phyloP scores from a whole-genome alignment of 2,329 filamentous ascomycete genomes.

The Dothistroma pini region DNA sequence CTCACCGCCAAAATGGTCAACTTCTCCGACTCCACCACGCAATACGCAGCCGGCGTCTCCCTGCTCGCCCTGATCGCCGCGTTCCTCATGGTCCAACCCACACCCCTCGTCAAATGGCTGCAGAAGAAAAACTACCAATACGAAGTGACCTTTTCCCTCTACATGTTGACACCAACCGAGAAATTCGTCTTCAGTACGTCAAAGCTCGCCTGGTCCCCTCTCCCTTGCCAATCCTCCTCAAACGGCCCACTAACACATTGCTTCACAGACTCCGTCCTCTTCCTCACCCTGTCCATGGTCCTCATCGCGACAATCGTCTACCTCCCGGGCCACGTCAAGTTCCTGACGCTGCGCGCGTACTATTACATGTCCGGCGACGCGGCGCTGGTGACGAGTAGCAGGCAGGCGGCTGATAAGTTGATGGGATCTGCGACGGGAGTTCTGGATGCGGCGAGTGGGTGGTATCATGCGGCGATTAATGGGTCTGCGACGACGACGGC shows the following conservation, averaged over 20 bases:
- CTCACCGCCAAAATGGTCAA: slow-evolving; percentile 12
- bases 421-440: slow-evolving; percentile 23
- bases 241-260: not conserved
- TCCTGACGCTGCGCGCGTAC: slow-evolving; percentile 79
- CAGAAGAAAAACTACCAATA: slow-evolving; percentile 97
- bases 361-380: slow-evolving; percentile 88
- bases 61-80: slow-evolving; percentile 48
- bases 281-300: slow-evolving; percentile 83
- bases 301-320: slow-evolving; percentile 85
- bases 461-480: slow-evolving; percentile 25
- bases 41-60: slow-evolving; percentile 57
- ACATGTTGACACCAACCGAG: slow-evolving; percentile 95
- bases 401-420: slow-evolving; percentile 19
- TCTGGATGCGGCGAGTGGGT: slow-evolving; percentile 22
- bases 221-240: not conserved
- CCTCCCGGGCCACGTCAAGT: slow-evolving; percentile 83
- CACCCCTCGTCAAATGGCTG: slow-evolving; percentile 72
- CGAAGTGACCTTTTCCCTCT: slow-evolving; percentile 92
- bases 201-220: not conserved
- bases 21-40: slow-evolving; percentile 20
- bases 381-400: slow-evolving; percentile 10
- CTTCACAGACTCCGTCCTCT: slow-evolving; percentile 74
- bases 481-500: slow-evolving; percentile 10
- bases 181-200: slow-evolving; percentile 99
- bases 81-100: slow-evolving; percentile 46